These are phyloP conservation scores for Colletotrichum eremochloae DNA, from an alignment of 2,329 filamentous ascomycete species.

Conservation along the genomic window DNA sequence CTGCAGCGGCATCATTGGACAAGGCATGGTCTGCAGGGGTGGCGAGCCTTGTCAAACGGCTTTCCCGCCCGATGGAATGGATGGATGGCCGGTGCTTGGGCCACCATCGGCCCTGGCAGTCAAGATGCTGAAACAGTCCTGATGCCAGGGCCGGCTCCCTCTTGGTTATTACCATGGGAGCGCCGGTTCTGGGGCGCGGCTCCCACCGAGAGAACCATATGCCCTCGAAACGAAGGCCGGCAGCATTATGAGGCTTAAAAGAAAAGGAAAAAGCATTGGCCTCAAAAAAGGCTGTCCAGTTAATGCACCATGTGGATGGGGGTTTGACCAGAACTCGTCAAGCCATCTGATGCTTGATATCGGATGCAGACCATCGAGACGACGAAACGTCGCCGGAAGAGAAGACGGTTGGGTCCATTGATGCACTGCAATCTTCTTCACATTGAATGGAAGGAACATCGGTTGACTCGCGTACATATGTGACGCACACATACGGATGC, in stretches of 20 bases:
- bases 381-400: neutral
- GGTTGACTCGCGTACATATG: neutral
- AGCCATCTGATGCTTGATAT: slow-evolving; percentile 3
- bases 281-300: neutral
- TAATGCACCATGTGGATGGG: slow-evolving; percentile 8
- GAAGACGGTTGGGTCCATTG: neutral
- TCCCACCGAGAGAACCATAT: neutral
- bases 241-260: slow-evolving; percentile 3
- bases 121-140: slow-evolving; percentile 36
- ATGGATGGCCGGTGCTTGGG: slow-evolving; percentile 22
- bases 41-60: slow-evolving; percentile 23
- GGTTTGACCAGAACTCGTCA: neutral
- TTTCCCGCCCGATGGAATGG: slow-evolving; percentile 21
- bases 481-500: neutral
- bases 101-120: slow-evolving; percentile 28
- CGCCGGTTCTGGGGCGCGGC: slow-evolving; percentile 2
- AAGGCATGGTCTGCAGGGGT: slow-evolving; percentile 28
- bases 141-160: slow-evolving; percentile 37
- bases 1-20: slow-evolving; percentile 22
- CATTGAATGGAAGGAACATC: neutral
- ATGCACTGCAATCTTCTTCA: neutral
- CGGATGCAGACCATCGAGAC: neutral
- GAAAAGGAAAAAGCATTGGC: too few relatives aligned
- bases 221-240: neutral
- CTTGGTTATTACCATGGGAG: slow-evolving; percentile 7